These are phyloP conservation scores for Pseudohyphozyma bogoriensis DNA, from an alignment of 768 basidiomycete genomes.

Conservation along the genomic window DNA sequence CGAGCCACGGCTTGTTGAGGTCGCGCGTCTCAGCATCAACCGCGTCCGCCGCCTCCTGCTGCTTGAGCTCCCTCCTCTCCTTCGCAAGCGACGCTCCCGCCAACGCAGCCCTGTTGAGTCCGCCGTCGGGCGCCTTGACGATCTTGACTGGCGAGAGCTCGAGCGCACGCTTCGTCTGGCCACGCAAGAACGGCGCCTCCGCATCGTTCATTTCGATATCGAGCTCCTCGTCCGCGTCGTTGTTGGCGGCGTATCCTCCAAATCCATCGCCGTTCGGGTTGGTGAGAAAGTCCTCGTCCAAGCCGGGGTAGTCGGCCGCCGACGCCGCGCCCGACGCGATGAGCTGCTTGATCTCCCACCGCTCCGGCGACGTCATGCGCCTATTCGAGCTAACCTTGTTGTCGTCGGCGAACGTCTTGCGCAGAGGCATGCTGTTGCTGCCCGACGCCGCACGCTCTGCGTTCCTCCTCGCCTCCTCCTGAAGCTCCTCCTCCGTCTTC, in stretches of 20 bases:
- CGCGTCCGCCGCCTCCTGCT: constrained; percentile 86
- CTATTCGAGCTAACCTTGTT: constrained; percentile 67
- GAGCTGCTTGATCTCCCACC: constrained; percentile 99
- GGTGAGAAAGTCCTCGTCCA: constrained; percentile 47
- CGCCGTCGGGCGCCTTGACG: constrained; percentile 96
- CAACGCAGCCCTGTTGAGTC: constrained; percentile 86
- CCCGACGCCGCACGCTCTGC: constrained; percentile 63
- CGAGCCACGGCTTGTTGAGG: constrained; percentile 92
- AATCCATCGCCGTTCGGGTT: constrained; percentile 34
- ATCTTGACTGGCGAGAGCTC: constrained; percentile 96
- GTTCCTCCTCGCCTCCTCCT: constrained; percentile 59
- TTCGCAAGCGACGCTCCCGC: constrained; percentile 88
- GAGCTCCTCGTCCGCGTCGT: constrained; percentile 74
- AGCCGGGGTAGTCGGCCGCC: constrained; percentile 85
- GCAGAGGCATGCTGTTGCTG: constrained; percentile 73
- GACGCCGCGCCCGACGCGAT: constrained; percentile 88
- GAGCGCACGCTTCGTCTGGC: constrained; percentile 89
- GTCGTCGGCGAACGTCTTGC: constrained; percentile 32
- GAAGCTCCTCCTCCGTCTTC: constrained; percentile 82
- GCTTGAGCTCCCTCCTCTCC: constrained; percentile 84
- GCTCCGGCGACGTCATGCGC: constrained; percentile 85
- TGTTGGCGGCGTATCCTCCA: constrained; percentile 50
- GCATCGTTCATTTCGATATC: constrained; percentile 96
- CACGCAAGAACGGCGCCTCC: constrained; percentile 88
- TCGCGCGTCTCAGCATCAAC: constrained; percentile 91